Percentiles rank a stretch among this genome's conserved stretches.
Conservation (phyloP, 176 grass and related monocot species). For the Hsuehochloa calcarea region DNA sequence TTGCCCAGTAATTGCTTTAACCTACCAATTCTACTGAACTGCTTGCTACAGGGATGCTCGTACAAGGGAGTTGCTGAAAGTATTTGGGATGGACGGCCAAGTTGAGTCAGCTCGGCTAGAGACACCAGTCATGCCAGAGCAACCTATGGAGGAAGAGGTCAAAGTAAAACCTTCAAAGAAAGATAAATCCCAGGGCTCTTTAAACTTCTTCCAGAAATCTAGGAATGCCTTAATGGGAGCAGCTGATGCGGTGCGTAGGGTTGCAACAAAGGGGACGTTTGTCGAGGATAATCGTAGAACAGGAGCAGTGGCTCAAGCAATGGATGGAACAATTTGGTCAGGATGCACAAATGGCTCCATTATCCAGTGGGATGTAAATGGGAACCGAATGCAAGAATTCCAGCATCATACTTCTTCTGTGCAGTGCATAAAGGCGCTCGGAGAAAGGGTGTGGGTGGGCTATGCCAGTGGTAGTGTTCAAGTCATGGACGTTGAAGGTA, state of each 20-base stretch:
- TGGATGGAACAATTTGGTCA: slow-evolving; percentile 81
- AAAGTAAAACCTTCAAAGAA: slow-evolving; percentile 86
- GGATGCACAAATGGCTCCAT: slow-evolving; percentile 89
- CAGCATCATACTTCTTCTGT: slow-evolving; percentile 81
- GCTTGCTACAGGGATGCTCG: slow-evolving; percentile 72
- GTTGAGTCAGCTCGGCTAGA: slow-evolving; percentile 56
- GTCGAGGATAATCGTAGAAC: slow-evolving; percentile 81
- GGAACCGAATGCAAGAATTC: slow-evolving; percentile 67
- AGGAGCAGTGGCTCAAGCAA: slow-evolving; percentile 63
- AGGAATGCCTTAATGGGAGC: slow-evolving; percentile 89
- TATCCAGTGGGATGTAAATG: slow-evolving; percentile 84
- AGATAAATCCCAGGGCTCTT: slow-evolving; percentile 77
- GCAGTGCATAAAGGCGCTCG: slow-evolving; percentile 82
- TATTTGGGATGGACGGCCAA: slow-evolving; percentile 87
- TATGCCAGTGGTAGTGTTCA: slow-evolving; percentile 84
- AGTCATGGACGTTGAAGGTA: slow-evolving; percentile 73
- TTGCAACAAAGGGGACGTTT: slow-evolving; percentile 85
- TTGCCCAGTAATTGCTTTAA: background rate
- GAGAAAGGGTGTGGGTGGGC: slow-evolving; percentile 80
- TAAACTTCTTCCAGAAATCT: slow-evolving; percentile 95
- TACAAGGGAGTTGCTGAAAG: slow-evolving; percentile 87
- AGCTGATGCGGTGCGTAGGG: slow-evolving; percentile 81
- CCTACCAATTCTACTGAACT: background rate
- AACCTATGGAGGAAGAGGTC: slow-evolving; percentile 77
- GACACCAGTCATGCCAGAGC: slow-evolving; percentile 57